phyloP scores from a whole-genome alignment of 768 basidiomycete species.

The Filobasidium wieringae region DNA sequence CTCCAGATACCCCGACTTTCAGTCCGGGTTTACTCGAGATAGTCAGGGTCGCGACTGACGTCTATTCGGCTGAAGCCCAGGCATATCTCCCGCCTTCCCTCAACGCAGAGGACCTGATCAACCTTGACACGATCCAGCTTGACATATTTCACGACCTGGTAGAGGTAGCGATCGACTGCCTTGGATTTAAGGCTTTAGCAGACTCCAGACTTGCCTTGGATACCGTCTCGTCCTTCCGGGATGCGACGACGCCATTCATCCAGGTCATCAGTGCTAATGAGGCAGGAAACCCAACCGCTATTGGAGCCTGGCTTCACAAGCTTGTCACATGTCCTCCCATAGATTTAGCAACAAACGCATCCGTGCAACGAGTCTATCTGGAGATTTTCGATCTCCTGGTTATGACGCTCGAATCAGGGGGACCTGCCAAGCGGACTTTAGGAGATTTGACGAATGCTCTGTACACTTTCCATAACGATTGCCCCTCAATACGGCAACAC shows the following conservation, averaged over 20 bases:
- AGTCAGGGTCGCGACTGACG: no score
- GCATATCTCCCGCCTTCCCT: conserved; percentile 20
- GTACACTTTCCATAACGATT: not conserved
- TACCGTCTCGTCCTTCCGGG: not conserved
- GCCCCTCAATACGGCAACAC: not conserved
- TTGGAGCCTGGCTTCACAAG: conserved; percentile 20
- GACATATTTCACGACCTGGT: conserved; percentile 15
- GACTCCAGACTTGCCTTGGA: not conserved
- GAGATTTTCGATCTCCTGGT: conserved; percentile 4
- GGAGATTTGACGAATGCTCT: conserved; percentile 13
- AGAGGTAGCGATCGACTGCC: conserved; percentile 4
- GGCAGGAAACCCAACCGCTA: conserved; percentile 13
- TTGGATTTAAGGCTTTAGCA: not conserved
- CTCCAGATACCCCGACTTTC: no score
- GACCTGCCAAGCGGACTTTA: conserved; percentile 5
- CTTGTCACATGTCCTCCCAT: not conserved
- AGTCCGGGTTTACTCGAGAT: no score
- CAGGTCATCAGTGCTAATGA: conserved; percentile 16
- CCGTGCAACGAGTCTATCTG: not conserved
- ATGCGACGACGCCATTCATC: not conserved
- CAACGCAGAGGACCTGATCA: conserved; percentile 5
- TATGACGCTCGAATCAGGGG: conserved; percentile 15
- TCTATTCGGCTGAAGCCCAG: not conserved
- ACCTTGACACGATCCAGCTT: conserved; percentile 13
- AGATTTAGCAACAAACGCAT: not conserved